phyloP scores from a whole-genome alignment of 2,329 filamentous ascomycete genomes.

The Aspergillus eucalypticola region DNA sequence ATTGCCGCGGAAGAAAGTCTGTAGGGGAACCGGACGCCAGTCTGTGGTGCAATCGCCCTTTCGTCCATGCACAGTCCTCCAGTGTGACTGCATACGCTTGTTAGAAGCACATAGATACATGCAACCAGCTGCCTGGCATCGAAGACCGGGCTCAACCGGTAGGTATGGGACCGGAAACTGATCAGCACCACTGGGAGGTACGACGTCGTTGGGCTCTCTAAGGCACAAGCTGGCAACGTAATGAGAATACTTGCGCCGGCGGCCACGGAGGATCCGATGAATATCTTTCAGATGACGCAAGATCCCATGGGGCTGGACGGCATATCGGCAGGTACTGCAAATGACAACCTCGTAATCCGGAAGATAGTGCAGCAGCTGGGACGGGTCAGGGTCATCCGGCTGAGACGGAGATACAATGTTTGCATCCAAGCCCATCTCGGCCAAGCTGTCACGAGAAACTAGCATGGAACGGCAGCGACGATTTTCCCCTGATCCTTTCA shows the following conservation, averaged over 20 bases:
- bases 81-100: constrained; percentile 37
- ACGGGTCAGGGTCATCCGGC: not conserved
- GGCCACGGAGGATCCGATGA: constrained; percentile 22
- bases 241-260: constrained; percentile 15
- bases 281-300: constrained; percentile 34
- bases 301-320: constrained; percentile 28
- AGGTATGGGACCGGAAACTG: constrained; percentile 30
- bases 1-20: constrained; percentile 33
- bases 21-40: constrained; percentile 17
- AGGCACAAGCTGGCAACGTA: constrained; percentile 19
- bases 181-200: constrained; percentile 11
- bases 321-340: constrained; percentile 28
- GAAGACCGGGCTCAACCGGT: constrained; percentile 27
- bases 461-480: not conserved
- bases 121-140: constrained; percentile 18
- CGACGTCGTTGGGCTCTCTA: constrained; percentile 21
- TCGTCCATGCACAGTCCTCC: constrained; percentile 21
- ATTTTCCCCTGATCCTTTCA: not conserved
- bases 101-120: constrained; percentile 29
- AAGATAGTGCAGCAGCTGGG: constrained; percentile 19
- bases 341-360: constrained; percentile 21
- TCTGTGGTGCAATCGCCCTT: constrained; percentile 5
- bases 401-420: not conserved
- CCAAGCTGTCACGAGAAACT: not conserved
- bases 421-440: not conserved